Conservation (phyloP, 2,329 filamentous ascomycete genomes). For the Alternaria novae-zelandiae region DNA sequence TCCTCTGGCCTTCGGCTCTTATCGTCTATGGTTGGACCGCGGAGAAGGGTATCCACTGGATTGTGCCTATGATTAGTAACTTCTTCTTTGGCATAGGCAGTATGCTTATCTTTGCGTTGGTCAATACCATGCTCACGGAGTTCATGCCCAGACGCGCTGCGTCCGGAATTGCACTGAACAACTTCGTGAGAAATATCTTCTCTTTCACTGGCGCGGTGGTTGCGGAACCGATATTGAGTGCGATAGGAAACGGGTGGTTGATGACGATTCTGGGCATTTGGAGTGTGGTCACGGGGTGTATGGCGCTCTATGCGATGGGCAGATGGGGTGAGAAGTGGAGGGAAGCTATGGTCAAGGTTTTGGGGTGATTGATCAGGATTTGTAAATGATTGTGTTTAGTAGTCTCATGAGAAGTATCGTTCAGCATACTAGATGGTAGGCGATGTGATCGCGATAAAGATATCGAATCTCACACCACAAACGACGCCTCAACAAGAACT, state of each 20-base stretch:
- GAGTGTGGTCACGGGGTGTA: conserved; percentile 53
- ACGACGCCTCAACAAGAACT: background rate
- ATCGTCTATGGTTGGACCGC: conserved; percentile 49
- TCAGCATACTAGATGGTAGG: background rate
- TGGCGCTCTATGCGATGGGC: conserved; percentile 66
- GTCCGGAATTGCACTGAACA: conserved; percentile 49
- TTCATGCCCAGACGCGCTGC: conserved; percentile 48
- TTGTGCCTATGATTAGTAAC: conserved; percentile 47
- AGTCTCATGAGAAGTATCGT: background rate
- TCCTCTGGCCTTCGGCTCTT: conserved; percentile 45
- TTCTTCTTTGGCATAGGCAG: conserved; percentile 51
- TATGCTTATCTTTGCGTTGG: conserved; percentile 49
- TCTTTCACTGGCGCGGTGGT: conserved; percentile 46
- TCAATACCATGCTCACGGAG: conserved; percentile 50
- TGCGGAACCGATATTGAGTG: conserved; percentile 43
- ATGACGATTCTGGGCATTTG: conserved; percentile 53
- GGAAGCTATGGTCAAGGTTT: conserved; percentile 61
- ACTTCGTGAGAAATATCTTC: conserved; percentile 49
- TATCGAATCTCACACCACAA: background rate
- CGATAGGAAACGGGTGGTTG: conserved; percentile 50
- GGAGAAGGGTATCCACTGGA: conserved; percentile 40
- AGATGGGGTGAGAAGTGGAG: conserved; percentile 69
- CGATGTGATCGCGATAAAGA: background rate
- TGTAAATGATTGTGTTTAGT: background rate
- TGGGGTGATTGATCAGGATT: conserved; percentile 15